phyloP scores from a whole-genome alignment of 164 flowering plant species.

The Macadamia tetraphylla region DNA sequence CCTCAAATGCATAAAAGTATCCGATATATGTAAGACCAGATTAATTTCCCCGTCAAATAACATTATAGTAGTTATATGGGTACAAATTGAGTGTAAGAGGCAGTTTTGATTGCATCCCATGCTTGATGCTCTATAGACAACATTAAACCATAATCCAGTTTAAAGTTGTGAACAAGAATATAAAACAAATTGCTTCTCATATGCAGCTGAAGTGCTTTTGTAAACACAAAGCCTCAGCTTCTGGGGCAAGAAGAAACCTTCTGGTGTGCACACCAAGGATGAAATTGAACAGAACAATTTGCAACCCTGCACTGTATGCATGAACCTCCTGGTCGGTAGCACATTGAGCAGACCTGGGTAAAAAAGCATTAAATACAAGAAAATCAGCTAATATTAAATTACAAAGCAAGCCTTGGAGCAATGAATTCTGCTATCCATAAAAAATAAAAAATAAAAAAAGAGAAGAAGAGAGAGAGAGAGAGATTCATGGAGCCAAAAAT shows the following conservation, averaged over 20 bases:
- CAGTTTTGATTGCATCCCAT: constrained; percentile 1
- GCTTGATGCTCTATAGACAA: background rate
- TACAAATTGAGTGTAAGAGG: background rate
- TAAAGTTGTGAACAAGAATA: background rate
- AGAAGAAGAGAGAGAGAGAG: too few relatives aligned
- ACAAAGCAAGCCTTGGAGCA: background rate
- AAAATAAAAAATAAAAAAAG: too few relatives aligned
- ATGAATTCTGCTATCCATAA: too few relatives aligned
- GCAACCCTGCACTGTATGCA: constrained; percentile 48
- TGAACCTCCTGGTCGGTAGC: constrained; percentile 54
- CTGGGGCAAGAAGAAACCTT: constrained; percentile 32
- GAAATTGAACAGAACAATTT: constrained; percentile 42
- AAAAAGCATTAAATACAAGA: constrained; percentile 6
- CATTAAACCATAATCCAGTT: background rate
- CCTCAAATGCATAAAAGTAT: background rate
- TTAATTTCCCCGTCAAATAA: background rate
- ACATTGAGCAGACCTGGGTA: constrained; percentile 52
- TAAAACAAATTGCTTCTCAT: background rate
- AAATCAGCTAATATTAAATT: background rate
- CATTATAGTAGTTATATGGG: background rate
- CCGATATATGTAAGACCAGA: background rate
- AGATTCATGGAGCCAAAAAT: background rate
- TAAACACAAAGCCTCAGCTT: background rate
- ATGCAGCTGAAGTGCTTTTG: background rate
- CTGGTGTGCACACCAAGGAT: constrained; percentile 75